These are phyloP conservation scores for Pyrenophora tritici-repentis DNA, from an alignment of 2,329 filamentous ascomycete species.

Conservation along the genomic window DNA sequence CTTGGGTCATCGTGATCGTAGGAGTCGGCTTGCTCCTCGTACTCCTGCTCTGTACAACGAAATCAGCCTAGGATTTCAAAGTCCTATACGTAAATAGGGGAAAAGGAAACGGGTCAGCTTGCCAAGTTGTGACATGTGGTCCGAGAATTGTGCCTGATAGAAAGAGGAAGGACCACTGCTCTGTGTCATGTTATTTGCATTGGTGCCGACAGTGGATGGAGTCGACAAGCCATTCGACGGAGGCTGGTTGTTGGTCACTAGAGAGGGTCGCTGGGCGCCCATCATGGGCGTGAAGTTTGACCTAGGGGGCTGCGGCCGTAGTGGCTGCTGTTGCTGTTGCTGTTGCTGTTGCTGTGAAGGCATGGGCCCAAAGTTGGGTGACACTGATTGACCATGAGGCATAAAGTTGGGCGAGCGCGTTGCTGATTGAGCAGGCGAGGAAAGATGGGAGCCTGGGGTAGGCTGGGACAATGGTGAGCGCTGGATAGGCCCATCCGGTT, in stretches of 20 bases:
- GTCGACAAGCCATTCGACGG: constrained; percentile 45
- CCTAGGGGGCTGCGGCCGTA: constrained; percentile 54
- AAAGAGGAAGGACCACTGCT: constrained; percentile 59
- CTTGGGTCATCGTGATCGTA: constrained; percentile 76
- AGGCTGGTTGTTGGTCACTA: constrained; percentile 45
- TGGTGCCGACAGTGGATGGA: constrained; percentile 45
- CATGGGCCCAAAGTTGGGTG: constrained; percentile 62
- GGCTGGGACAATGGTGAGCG: constrained; percentile 77
- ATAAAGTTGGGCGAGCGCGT: constrained; percentile 66
- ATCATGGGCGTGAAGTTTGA: constrained; percentile 53
- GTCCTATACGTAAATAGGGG: constrained; percentile 56
- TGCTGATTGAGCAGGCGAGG: constrained; percentile 64
- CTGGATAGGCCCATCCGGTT: constrained; percentile 50
- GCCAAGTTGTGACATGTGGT: constrained; percentile 94
- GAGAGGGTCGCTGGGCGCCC: constrained; percentile 47
- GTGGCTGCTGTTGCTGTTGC: constrained; percentile 43
- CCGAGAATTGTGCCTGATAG: constrained; percentile 88
- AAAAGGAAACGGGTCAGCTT: constrained; percentile 66
- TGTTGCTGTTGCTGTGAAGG: constrained; percentile 51
- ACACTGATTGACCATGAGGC: constrained; percentile 63
- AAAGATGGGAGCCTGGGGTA: constrained; percentile 78
- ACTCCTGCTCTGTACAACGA: constrained; percentile 86
- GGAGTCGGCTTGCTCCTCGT: constrained; percentile 87
- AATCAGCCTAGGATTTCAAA: constrained; percentile 72
- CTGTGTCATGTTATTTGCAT: constrained; percentile 43